Evolutionary conservation across 768 basidiomycete species (phyloP).

Genomic region (Psilocybe azurescens): DNA sequence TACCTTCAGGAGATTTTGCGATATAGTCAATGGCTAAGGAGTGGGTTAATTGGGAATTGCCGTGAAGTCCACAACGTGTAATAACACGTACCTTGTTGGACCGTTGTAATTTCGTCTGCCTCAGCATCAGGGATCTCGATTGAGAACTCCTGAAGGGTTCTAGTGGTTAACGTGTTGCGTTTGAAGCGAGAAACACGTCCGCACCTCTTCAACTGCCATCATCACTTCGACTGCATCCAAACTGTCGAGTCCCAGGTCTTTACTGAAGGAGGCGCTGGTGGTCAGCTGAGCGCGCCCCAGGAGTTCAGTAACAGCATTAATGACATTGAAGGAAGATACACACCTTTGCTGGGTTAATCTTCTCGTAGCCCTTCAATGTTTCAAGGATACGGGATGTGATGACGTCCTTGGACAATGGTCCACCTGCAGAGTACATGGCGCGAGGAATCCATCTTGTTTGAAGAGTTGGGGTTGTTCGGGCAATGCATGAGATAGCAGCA

Average conservation of each 20-base stretch:
- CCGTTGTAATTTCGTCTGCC: constrained; percentile 92
- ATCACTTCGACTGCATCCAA: constrained; percentile 97
- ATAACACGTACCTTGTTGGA: constrained; percentile 76
- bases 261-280: constrained; percentile 66
- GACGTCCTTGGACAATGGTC: constrained; percentile 66
- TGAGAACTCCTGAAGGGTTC: constrained; percentile 76
- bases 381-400: constrained; percentile 81
- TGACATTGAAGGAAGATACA: constrained; percentile 7
- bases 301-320: background rate
- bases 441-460: constrained; percentile 45
- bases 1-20: constrained; percentile 90
- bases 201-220: constrained; percentile 96
- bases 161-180: constrained; percentile 3
- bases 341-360: constrained; percentile 81
- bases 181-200: constrained; percentile 11
- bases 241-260: constrained; percentile 92
- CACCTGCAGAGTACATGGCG: constrained; percentile 68
- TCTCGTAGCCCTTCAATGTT: constrained; percentile 88
- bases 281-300: constrained; percentile 56
- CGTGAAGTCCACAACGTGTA: constrained; percentile 9
- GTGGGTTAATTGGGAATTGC: constrained; percentile 24
- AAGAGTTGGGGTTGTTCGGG: constrained; percentile 37
- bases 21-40: constrained; percentile 91
- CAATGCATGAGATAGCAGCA: constrained; percentile 45
- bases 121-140: constrained; percentile 99